These are phyloP conservation scores for Rubus parviflorus DNA, from an alignment of 306 rosid species.

Conservation along the genomic window DNA sequence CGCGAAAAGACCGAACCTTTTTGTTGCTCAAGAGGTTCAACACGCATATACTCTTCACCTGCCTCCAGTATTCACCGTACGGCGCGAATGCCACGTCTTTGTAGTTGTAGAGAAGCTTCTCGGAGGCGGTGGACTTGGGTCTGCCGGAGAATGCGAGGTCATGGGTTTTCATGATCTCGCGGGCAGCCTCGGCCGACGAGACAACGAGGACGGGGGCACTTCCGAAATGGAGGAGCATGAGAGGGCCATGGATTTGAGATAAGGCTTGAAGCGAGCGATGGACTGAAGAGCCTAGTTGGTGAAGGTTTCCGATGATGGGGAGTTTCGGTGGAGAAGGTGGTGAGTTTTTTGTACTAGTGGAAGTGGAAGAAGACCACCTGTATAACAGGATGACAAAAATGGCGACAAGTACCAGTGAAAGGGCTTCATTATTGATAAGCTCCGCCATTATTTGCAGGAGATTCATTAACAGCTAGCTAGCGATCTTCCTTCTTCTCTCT, in stretches of 20 bases:
- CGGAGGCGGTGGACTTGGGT: neutral
- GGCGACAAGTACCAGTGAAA: neutral
- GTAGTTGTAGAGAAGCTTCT: slow-evolving; percentile 29
- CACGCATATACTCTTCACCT: slow-evolving; percentile 26
- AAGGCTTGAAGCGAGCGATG: slow-evolving; percentile 35
- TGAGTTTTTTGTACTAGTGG: slow-evolving; percentile 14
- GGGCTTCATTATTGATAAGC: neutral
- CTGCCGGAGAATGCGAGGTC: slow-evolving; percentile 31
- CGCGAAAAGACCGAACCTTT: slow-evolving; percentile 33
- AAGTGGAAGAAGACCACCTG: slow-evolving; percentile 21
- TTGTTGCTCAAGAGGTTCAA: slow-evolving; percentile 36
- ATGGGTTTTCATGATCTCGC: slow-evolving; percentile 43
- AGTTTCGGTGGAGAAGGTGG: slow-evolving; percentile 52
- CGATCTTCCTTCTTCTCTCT: no score
- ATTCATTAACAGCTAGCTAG: no score
- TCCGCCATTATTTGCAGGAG: neutral
- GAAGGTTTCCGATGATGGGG: slow-evolving; percentile 50
- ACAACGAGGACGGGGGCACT: slow-evolving; percentile 32
- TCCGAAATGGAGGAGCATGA: slow-evolving; percentile 54
- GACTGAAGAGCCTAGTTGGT: slow-evolving; percentile 42
- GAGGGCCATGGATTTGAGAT: slow-evolving; percentile 39
- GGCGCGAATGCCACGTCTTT: slow-evolving; percentile 35
- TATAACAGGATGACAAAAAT: slow-evolving; percentile 1
- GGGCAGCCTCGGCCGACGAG: slow-evolving; percentile 41
- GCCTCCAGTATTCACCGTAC: slow-evolving; percentile 51